Base-by-base conservation (phyloP, 2,329 filamentous ascomycete genomes). In the Zelopaecilomyces penicillatus region DNA sequence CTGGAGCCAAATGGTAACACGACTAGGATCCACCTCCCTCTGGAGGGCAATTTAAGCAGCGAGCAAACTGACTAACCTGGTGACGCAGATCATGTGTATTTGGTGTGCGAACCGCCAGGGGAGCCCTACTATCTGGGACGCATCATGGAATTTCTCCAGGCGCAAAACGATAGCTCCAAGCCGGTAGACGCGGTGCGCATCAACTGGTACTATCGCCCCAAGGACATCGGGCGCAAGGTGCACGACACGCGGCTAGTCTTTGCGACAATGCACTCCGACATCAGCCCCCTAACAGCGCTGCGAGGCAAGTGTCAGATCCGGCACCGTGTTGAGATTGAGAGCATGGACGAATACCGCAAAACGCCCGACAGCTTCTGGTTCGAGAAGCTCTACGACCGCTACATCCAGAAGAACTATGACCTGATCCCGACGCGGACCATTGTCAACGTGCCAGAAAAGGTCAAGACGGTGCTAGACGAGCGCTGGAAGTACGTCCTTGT, bases 201-300 rank as follows among this genome's bases (percentile, higher is more conserved):
- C 60, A 98, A 98, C 69, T 98, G 93, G 93, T 96, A 91, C 67
- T 97, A 97, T 65, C 82, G 93, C 35, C 91, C 93, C 45, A 89
- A 93, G 65, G 93, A 98, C 67, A 95, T 97, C 60, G 87, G 87
- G 54, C 87, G 90, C 55, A 93, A 90, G 68, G 84, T 87, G 55
- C 84, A 86, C 63, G 93, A 98, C 71, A 91, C 87, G 48, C 85
- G 93, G 50, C 75, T 91, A 57, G 81, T 98, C 42, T 96, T 91
- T 67, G 91, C 89, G 50, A 95, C 93, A 30, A 98, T 98, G 93
- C 93, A 98, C 66, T 97, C 93, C 28, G 93, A 98, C 70, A 85
- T 89, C 50, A 95, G 88, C 62, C 93, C 93, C 46, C 74, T 98
- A 57, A 89, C 89, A 41, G 88, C 93, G 38, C 73, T 98, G 55